Evolutionary conservation across 73 alveolate species (phyloP).

Genomic region (Loxodes magnus): DNA sequence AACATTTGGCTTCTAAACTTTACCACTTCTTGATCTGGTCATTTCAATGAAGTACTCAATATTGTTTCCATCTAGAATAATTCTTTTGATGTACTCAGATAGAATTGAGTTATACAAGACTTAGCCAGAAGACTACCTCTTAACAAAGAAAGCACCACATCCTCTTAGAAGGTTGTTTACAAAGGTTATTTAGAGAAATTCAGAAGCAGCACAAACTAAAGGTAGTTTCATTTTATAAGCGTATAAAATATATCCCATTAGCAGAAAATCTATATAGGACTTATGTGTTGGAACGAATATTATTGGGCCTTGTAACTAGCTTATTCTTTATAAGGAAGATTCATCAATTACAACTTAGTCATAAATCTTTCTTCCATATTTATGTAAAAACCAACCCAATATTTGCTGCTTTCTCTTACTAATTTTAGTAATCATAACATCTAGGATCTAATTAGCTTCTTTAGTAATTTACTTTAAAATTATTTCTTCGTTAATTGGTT

Average conservation of each 20-base stretch:
- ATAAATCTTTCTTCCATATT: constrained; percentile 49
- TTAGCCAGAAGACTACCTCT: constrained; percentile 57
- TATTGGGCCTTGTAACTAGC: constrained; percentile 44
- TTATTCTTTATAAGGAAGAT: too few relatives aligned
- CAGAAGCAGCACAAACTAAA: constrained; percentile 84
- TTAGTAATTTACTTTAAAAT: constrained; percentile 18
- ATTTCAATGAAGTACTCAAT: constrained; percentile 79
- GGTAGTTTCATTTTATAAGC: constrained; percentile 67
- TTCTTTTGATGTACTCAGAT: constrained; percentile 54
- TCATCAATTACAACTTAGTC: constrained; percentile 64
- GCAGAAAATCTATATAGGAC: constrained; percentile 73
- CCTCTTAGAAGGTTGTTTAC: constrained; percentile 57
- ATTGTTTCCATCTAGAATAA: constrained; percentile 39
- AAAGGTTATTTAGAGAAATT: constrained; percentile 55
- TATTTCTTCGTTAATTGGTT: constrained; percentile 15
- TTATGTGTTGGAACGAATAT: constrained; percentile 81
- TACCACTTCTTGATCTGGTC: constrained; percentile 74
- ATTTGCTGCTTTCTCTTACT: constrained; percentile 27
- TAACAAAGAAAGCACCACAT: constrained; percentile 83
- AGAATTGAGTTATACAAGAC: constrained; percentile 61
- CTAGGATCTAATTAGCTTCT: constrained; percentile 39
- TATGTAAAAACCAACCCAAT: constrained; percentile 49
- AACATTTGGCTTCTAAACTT: constrained; percentile 60
- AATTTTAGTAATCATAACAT: constrained; percentile 41
- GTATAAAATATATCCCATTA: constrained; percentile 63